Base-by-base conservation (phyloP, 306 rosid genomes). In the Ammopiptanthus mongolicus region DNA sequence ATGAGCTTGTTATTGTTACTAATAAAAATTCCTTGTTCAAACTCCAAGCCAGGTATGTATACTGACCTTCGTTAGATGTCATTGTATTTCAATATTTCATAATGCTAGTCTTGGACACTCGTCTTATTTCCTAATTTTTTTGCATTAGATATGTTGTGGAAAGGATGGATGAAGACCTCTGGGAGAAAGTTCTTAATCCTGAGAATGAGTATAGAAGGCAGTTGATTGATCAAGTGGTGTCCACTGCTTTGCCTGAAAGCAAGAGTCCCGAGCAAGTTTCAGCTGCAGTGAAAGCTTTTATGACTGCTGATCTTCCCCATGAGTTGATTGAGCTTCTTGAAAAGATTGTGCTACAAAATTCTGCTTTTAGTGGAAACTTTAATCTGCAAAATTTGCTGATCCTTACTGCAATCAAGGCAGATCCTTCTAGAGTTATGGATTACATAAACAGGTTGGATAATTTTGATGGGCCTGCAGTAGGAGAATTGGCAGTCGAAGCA, bases 201-300 rank as follows among this genome's bases (percentile, higher is more conserved):
- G 96, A 93, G 63, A 93, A 93, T 84, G 93, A 83, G 76, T 93
- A 33, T 73, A 91, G 98, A 82, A 88, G 97, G 77, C 96, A 85
- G 80, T 88, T 93, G 66, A 93, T 93, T 25, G 98, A 91, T 88
- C 98, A 93, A 87, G 98, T 91, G 77, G 98, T 91, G 60, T 91
- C 98, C 61, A 93, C 97, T 65, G 98, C 98, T 84, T 81, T 93
- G 87, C 97, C 98, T 7, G 98, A 93, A 84, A 93, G 98, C 89
- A 93, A 93, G 88, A 93, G 97, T 74, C 97, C 98, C 0, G 98
- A 93, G 68, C 98, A 93, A 82, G 98, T 93, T 81, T 93, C 98
- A 70, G 97, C 98, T 31, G 88, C 97, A 46, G 98, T 93, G 78
- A 93, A 93, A 78, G 97, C 97, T 84, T 93, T 93, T 83, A 93